These are phyloP conservation scores for Theobroma grandiflorum DNA, from an alignment of 441 rosid genomes.

Conservation along the genomic window DNA sequence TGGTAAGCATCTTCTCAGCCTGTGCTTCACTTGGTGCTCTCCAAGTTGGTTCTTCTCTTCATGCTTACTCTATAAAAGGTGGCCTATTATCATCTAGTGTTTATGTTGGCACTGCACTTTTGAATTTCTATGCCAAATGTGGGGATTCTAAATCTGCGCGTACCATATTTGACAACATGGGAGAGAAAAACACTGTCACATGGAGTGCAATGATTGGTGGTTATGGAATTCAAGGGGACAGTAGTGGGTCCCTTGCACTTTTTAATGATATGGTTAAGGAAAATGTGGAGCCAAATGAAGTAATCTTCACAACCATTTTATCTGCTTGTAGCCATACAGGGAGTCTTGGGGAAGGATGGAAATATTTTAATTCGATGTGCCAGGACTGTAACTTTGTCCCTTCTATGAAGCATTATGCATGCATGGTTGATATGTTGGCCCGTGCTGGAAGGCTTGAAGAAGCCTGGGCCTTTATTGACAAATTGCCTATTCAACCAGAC, in stretches of 20 bases:
- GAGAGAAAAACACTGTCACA: constrained; percentile 57
- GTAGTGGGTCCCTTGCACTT: constrained; percentile 49
- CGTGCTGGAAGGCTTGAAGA: constrained; percentile 74
- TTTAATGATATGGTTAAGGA: constrained; percentile 59
- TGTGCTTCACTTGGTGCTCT: constrained; percentile 58
- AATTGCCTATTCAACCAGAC: constrained; percentile 62
- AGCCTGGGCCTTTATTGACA: constrained; percentile 58
- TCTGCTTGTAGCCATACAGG: constrained; percentile 70
- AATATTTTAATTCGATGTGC: constrained; percentile 57
- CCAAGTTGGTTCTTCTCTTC: constrained; percentile 63
- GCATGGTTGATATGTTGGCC: constrained; percentile 69
- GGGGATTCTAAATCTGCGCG: constrained; percentile 73
- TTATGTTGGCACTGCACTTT: constrained; percentile 63
- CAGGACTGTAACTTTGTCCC: constrained; percentile 55
- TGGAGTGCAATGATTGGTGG: constrained; percentile 82
- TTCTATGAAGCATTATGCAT: constrained; percentile 64
- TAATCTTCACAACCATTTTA: constrained; percentile 64
- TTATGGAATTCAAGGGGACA: constrained; percentile 68
- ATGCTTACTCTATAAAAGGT: constrained; percentile 61
- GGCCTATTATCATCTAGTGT: constrained; percentile 57
- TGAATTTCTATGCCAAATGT: constrained; percentile 72
- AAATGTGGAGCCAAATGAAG: constrained; percentile 56
- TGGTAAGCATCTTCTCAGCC: constrained; percentile 60
- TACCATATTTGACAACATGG: constrained; percentile 53
- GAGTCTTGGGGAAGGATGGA: constrained; percentile 67